Conservation (phyloP, 768 basidiomycete species). For the Mycena filopes region DNA sequence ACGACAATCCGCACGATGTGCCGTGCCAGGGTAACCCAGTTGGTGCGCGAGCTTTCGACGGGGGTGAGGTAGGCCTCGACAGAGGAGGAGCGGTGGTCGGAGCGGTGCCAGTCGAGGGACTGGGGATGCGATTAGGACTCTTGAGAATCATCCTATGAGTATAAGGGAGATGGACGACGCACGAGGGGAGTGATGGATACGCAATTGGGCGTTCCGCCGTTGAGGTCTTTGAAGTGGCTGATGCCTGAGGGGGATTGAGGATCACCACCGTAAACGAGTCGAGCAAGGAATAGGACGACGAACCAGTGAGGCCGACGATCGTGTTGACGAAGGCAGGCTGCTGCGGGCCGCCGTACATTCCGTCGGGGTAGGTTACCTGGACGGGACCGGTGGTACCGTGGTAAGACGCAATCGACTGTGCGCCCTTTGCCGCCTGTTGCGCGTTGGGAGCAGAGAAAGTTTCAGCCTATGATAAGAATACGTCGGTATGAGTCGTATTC, state of each 20-base stretch:
- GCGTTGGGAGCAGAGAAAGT: conserved; percentile 58
- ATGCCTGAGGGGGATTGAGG: no score
- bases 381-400: conserved; percentile 66
- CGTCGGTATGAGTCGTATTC: no score
- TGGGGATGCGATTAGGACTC: conserved; percentile 29
- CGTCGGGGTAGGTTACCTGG: conserved; percentile 61
- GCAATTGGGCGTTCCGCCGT: conserved; percentile 65
- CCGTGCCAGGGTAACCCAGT: conserved; percentile 59
- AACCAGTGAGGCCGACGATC: conserved; percentile 54
- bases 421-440: conserved; percentile 57
- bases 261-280: no score
- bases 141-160: background rate
- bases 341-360: conserved; percentile 68
- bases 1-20: conserved; percentile 45
- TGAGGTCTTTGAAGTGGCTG: no score
- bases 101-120: conserved; percentile 60
- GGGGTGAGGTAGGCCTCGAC: no score
- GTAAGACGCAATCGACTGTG: conserved; percentile 56
- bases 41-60: conserved; percentile 56
- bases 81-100: conserved; percentile 65
- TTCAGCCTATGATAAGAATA: no score
- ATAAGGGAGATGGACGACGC: no score
- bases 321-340: conserved; percentile 60
- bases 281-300: no score
- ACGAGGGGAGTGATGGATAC: conserved; percentile 67